A percentile compares a stretch with the other conserved stretches of the same genome.
Conservation (phyloP, 2,329 filamentous ascomycete genomes). For the Pseudogymnoascus sp. region DNA sequence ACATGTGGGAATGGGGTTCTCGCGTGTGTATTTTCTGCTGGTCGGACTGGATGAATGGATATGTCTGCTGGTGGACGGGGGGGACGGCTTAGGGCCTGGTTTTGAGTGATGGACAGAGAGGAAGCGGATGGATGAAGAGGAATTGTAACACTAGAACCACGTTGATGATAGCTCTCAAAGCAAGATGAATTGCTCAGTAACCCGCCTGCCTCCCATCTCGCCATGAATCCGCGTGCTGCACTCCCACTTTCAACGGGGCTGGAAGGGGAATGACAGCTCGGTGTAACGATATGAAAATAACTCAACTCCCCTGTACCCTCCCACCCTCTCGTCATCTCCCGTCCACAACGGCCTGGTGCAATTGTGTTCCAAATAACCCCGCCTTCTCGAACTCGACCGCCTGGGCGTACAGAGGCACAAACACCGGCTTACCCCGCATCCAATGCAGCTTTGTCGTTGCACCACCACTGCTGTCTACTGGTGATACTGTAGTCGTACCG, state of each 20-base stretch:
- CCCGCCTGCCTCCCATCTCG: background rate
- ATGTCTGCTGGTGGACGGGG: background rate
- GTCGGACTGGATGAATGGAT: background rate
- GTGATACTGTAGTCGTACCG: too few relatives aligned
- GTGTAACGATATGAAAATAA: background rate
- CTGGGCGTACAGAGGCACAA: background rate
- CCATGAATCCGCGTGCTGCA: background rate
- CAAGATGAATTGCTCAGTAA: slow-evolving; percentile 4
- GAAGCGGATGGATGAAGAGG: background rate
- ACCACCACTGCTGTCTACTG: background rate
- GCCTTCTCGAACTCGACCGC: background rate
- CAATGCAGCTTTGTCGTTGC: background rate
- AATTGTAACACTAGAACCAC: background rate
- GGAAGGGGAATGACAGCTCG: background rate
- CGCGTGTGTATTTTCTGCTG: background rate
- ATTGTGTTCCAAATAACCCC: background rate
- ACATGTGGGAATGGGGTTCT: too few relatives aligned
- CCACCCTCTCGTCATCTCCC: background rate
- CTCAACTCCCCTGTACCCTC: background rate
- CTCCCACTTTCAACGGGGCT: too few relatives aligned
- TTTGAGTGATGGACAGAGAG: background rate
- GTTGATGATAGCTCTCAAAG: slow-evolving; percentile 3
- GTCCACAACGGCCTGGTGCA: background rate
- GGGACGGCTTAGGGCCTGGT: background rate
- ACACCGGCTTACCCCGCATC: background rate